Evolutionary conservation across 2,329 filamentous ascomycete species (phyloP), one percentile per base, ranked within the genome.

Genomic region (Xylaria sp.): DNA sequence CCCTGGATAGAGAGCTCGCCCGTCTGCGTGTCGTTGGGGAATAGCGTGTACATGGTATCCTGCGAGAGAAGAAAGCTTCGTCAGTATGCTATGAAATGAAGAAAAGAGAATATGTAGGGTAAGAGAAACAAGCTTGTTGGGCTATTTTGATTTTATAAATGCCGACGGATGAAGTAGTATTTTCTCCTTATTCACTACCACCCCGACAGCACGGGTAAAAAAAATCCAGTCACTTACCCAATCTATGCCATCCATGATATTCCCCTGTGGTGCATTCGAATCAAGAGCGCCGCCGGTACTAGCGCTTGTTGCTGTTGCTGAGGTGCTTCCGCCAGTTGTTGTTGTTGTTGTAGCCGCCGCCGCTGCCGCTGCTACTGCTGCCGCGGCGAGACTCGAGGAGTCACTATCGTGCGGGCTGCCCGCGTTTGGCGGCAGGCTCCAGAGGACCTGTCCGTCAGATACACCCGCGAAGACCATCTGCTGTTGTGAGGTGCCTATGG

Each of bases 171-270:
- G 3, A 18, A 23, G 20, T 50, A 25, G 13, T 48, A 7, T 10
- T 20, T 18, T 48, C 3, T 18, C 6, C 7, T 18, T 46, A 7
- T 46, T 7, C 8, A 18, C 18, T 18, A 10, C 39, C 46, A 3
- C 46, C 0, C 46, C 8, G 46, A 12, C n/a, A 18, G 10, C n/a
- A 23, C 32, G n/a, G 62, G 44, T n/a, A 65, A 39, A 48, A 18
- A 32, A 51, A 41, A 28, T 2, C 13, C 8, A 10, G 52, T 10
- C 23, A 83, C 88, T 81, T 80, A 91, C 89, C 90, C 89, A 92
- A 73, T 92, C 89, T 71, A 92, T 88, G 65, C 88, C 87, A 50
- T 88, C 80, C 79, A 85, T 82, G 46, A 82, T 73, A 70, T 80
- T 79, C 70, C 74, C 79, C 28, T 73, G 74, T n/a, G 66, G 12